Conservation (phyloP, 2,329 filamentous ascomycete species). For the Neonectria neomacrospora region DNA sequence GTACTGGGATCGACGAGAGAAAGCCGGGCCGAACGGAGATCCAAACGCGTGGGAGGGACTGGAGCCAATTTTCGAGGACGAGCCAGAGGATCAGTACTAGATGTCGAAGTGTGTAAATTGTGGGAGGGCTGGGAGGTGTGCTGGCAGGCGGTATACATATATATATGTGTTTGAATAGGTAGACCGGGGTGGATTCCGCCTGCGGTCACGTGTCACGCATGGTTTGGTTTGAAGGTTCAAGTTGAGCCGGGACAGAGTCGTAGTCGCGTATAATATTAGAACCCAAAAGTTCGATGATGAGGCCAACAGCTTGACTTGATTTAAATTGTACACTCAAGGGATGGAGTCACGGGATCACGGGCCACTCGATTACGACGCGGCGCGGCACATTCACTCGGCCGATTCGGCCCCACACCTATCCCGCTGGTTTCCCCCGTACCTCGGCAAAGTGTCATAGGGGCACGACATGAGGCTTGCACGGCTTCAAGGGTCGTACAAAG, state of each 20-base stretch:
- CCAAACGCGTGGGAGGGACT: constrained; percentile 72
- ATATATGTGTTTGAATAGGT: constrained; percentile 16
- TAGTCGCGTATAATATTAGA: constrained; percentile 13
- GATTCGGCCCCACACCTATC: constrained; percentile 10
- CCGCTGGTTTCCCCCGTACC: constrained; percentile 5
- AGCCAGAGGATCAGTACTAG: constrained; percentile 27
- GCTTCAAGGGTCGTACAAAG: neutral
- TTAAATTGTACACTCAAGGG: no score
- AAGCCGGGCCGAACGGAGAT: constrained; percentile 70
- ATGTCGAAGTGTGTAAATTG: neutral
- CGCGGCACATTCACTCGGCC: constrained; percentile 3
- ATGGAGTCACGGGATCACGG: neutral
- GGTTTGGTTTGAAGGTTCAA: constrained; percentile 11
- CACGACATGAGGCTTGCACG: neutral
- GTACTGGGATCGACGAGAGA: constrained; percentile 84
- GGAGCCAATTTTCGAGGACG: constrained; percentile 76
- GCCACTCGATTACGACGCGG: neutral
- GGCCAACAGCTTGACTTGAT: neutral
- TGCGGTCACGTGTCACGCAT: constrained; percentile 2
- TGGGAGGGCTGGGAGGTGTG: neutral
- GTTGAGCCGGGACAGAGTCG: constrained; percentile 10
- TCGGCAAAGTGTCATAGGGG: constrained; percentile 14
- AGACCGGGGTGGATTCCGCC: constrained; percentile 16
- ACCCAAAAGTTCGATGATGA: neutral
- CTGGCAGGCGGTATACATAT: neutral